Evolutionary conservation across 139 green algal genomes (phyloP).

Genomic region (Coelastrella sp.): DNA sequence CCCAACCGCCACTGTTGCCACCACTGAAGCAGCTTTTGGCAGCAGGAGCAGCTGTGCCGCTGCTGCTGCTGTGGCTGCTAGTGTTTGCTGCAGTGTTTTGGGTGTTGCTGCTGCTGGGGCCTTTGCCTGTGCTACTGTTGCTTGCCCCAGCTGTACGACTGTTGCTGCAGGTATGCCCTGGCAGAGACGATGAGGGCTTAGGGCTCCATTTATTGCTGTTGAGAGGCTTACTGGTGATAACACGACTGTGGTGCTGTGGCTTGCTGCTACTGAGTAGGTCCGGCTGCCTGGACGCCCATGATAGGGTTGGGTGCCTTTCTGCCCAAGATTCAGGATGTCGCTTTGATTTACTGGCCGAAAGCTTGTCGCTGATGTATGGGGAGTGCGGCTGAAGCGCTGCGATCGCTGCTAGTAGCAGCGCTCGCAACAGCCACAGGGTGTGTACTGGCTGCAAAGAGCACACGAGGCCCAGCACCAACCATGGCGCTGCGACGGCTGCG

Average conservation of each 20-base stretch:
- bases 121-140: neutral
- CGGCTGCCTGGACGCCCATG: neutral
- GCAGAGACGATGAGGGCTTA: neutral
- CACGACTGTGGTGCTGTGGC: neutral
- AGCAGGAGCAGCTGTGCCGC: neutral
- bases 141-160: neutral
- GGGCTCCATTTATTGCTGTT: constrained; percentile 9
- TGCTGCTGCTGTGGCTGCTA: constrained; percentile 7
- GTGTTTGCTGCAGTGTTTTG: neutral
- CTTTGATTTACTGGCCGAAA: neutral
- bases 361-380: neutral
- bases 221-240: neutral
- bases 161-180: neutral
- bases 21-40: neutral
- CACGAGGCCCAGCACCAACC: neutral
- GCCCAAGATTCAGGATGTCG: neutral
- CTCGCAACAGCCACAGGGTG: neutral
- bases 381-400: neutral
- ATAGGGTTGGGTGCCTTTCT: neutral
- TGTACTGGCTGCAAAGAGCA: neutral
- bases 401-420: neutral
- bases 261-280: neutral
- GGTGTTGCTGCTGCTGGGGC: constrained; percentile 5
- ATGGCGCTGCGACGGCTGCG: neutral
- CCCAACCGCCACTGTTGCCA: constrained; percentile 5